Percentiles rank a stretch among this genome's conserved stretches.
Evolutionary conservation across 345 rosid genomes (phyloP).

Genomic region (Isatis tinctoria): DNA sequence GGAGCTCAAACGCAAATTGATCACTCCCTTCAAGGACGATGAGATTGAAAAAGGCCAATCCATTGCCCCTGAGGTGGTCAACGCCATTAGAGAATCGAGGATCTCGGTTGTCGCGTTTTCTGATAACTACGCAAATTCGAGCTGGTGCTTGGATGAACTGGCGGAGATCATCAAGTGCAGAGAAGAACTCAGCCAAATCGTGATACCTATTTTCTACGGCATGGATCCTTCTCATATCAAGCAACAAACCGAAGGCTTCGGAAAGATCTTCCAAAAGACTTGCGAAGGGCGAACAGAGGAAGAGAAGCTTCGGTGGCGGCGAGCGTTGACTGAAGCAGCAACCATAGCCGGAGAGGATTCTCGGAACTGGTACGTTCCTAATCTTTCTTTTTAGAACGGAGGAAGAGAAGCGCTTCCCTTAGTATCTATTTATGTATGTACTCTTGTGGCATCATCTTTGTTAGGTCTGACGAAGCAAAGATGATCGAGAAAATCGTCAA

Average conservation of each 20-base stretch:
- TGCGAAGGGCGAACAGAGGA: neutral
- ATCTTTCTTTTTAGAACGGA: too few relatives aligned
- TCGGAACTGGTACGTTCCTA: neutral
- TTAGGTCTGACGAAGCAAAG: neutral
- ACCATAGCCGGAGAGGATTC: neutral
- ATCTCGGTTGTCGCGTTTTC: neutral
- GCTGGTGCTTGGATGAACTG: neutral
- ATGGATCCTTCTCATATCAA: constrained; percentile 5
- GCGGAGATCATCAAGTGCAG: neutral
- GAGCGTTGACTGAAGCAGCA: neutral
- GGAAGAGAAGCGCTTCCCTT: too few relatives aligned
- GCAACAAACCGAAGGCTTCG: neutral
- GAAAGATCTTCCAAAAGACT: neutral
- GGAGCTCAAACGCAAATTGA: neutral
- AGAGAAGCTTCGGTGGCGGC: neutral
- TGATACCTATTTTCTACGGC: neutral
- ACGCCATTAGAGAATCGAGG: neutral
- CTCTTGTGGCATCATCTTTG: too few relatives aligned
- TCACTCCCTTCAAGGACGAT: constrained; percentile 7
- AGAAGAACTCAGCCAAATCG: neutral
- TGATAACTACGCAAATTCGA: neutral
- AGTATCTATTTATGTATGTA: too few relatives aligned
- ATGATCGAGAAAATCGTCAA: neutral
- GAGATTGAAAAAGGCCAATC: neutral
- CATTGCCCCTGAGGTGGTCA: neutral